Evolutionary conservation across 139 green algal species (phyloP).

Genomic region (Microglena sp.): DNA sequence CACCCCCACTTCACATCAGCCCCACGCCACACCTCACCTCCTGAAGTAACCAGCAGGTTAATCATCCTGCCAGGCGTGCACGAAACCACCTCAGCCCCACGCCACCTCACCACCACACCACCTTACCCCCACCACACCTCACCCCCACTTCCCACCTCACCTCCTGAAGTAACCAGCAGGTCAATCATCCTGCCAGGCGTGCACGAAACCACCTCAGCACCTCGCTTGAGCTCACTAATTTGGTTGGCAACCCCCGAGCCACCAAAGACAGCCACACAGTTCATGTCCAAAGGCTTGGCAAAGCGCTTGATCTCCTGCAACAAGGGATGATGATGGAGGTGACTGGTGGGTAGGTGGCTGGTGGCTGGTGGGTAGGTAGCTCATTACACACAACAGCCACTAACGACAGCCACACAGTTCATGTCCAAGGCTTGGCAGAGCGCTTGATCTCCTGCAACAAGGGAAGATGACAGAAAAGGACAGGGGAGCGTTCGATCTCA

Average conservation of each 20-base stretch:
- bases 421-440: too few species aligned
- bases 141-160: too few species aligned
- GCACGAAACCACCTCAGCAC: conserved; percentile 79
- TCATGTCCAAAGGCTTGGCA: conserved; percentile 51
- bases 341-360: too few species aligned
- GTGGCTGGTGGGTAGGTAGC: neutral
- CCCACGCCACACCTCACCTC: too few species aligned
- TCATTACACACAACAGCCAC: neutral
- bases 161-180: conserved; percentile 72
- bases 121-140: too few species aligned
- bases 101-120: too few species aligned
- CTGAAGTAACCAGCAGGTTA: conserved; percentile 82
- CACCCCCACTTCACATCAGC: too few species aligned
- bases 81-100: conserved; percentile 78
- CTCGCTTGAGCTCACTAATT: conserved; percentile 91
- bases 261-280: conserved; percentile 78
- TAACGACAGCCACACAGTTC: too few species aligned
- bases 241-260: conserved; percentile 71
- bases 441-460: too few species aligned
- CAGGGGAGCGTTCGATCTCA: too few species aligned
- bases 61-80: conserved; percentile 98
- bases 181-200: conserved; percentile 98
- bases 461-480: too few species aligned
- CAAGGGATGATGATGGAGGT: too few species aligned
- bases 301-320: conserved; percentile 69